These are phyloP conservation scores for Phaseolus lunatus DNA, from an alignment of 306 rosid genomes.

Conservation along the genomic window DNA sequence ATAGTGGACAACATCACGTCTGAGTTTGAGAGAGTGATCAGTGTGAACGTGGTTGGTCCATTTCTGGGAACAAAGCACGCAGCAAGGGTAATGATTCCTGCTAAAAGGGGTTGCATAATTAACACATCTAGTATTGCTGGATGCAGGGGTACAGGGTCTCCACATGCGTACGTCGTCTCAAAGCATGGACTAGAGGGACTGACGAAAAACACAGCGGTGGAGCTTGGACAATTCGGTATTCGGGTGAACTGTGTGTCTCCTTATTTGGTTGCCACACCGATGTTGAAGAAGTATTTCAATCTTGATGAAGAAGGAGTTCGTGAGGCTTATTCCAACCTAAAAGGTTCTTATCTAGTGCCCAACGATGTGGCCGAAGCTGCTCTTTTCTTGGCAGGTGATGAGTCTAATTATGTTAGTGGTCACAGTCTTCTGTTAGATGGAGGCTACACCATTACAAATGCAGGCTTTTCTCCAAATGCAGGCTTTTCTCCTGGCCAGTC, in stretches of 20 bases:
- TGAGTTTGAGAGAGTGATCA: constrained; percentile 49
- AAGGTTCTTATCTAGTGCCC: constrained; percentile 37
- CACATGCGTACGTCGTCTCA: constrained; percentile 57
- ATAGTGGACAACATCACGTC: constrained; percentile 41
- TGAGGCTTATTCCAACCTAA: constrained; percentile 40
- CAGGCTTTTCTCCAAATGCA: too few relatives aligned
- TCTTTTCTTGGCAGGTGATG: constrained; percentile 57
- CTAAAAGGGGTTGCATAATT: constrained; percentile 49
- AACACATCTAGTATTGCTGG: constrained; percentile 49
- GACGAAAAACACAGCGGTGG: constrained; percentile 47
- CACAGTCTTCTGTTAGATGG: constrained; percentile 58
- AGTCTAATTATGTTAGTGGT: constrained; percentile 60
- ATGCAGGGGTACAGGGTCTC: constrained; percentile 5
- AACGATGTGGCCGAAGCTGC: constrained; percentile 66
- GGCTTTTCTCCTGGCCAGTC: too few relatives aligned
- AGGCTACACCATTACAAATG: constrained; percentile 35
- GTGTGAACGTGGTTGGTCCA: constrained; percentile 50
- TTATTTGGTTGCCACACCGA: constrained; percentile 24
- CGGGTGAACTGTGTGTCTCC: constrained; percentile 65
- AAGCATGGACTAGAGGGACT: constrained; percentile 58
- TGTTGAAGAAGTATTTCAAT: background rate
- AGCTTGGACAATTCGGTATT: constrained; percentile 56
- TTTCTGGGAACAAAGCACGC: constrained; percentile 64
- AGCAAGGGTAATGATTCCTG: constrained; percentile 55
- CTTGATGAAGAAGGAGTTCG: constrained; percentile 30